Evolutionary conservation across 2,329 filamentous ascomycete species (phyloP).

Genomic region (Fusarium concolor): DNA sequence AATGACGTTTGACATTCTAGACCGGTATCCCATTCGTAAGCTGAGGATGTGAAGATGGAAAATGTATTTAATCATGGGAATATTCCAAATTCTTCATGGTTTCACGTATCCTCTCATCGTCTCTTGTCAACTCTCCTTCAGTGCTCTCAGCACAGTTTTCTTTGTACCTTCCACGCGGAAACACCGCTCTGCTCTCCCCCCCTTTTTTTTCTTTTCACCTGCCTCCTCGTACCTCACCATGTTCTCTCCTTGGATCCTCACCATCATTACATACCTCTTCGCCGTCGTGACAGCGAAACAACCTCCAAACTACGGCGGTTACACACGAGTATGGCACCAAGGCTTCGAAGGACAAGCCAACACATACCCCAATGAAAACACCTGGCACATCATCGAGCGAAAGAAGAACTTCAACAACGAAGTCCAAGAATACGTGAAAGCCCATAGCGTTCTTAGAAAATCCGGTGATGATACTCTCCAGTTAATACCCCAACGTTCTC

Average conservation of each 20-base stretch:
- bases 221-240: conserved; percentile 27
- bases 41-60: background rate
- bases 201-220: background rate
- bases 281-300: conserved; percentile 52
- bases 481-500: conserved; percentile 59
- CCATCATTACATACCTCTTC: conserved; percentile 48
- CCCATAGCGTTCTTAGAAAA: conserved; percentile 61
- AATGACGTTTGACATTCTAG: conserved; percentile 19
- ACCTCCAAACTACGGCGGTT: conserved; percentile 55
- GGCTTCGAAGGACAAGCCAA: conserved; percentile 55
- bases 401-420: conserved; percentile 64
- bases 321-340: conserved; percentile 57
- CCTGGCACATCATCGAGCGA: conserved; percentile 57
- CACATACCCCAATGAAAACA: conserved; percentile 48
- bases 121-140: conserved; percentile 5
- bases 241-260: conserved; percentile 37
- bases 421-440: conserved; percentile 61
- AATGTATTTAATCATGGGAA: conserved; percentile 1
- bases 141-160: background rate
- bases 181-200: conserved; percentile 11
- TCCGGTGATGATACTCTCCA: conserved; percentile 64
- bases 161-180: conserved; percentile 1
- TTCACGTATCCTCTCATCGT: background rate
- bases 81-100: no score
- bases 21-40: conserved; percentile 7